Percentiles rank a stretch among this genome's conserved stretches.
phyloP scores from a whole-genome alignment of 2,329 filamentous ascomycete genomes.

The Pestalotiopsis sp. region DNA sequence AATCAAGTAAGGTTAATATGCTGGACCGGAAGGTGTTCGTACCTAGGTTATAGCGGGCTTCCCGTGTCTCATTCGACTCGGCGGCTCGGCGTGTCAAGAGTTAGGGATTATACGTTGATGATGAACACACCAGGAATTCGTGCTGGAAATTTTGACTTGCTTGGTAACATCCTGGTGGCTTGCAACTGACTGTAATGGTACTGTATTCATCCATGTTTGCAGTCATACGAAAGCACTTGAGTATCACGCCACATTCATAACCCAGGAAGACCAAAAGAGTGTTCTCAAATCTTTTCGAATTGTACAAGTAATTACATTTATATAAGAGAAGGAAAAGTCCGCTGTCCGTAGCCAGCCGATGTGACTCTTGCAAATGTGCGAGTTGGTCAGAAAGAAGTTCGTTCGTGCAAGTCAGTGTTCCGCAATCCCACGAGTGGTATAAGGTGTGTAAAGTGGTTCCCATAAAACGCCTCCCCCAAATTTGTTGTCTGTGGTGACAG shows the following conservation, averaged over 20 bases:
- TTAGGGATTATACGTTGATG: neutral
- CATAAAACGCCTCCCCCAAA: slow-evolving; percentile 6
- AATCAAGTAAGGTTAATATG: neutral
- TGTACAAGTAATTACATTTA: slow-evolving; percentile 13
- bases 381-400: neutral
- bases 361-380: slow-evolving; percentile 3
- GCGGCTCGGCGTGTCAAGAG: neutral
- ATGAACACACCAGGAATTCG: neutral
- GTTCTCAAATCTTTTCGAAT: slow-evolving; percentile 1
- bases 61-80: neutral
- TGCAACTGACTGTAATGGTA: too few species aligned
- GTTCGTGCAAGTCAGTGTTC: neutral
- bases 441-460: neutral
- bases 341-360: neutral
- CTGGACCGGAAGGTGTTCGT: neutral
- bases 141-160: too few species aligned
- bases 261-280: neutral
- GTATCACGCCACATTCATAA: neutral
- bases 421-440: slow-evolving; percentile 6
- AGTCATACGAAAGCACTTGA: neutral
- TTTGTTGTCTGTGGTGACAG: neutral
- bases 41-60: neutral
- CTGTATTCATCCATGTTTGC: too few species aligned
- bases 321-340: neutral
- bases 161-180: too few species aligned